Conservation (phyloP, 352 stramenopile genomes). For the Phytophthora citricola region DNA sequence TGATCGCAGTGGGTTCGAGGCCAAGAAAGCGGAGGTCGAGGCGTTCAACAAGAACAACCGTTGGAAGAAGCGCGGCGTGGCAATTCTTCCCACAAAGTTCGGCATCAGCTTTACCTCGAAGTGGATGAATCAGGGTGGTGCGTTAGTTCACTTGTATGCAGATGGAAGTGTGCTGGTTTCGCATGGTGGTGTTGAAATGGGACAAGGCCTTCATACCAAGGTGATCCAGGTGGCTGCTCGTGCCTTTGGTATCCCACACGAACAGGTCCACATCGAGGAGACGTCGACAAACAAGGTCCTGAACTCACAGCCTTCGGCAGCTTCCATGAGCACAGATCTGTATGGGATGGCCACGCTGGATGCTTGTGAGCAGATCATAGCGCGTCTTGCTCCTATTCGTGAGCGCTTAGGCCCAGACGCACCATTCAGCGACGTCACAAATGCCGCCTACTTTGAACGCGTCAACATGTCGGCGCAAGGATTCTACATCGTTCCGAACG, state of each 20-base stretch:
- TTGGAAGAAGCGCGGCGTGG: constrained; percentile 92
- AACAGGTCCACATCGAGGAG: constrained; percentile 94
- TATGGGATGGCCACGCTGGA: constrained; percentile 98
- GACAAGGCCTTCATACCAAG: constrained; percentile 97
- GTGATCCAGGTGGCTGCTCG: constrained; percentile 90
- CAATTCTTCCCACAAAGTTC: constrained; percentile 92
- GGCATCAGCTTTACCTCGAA: constrained; percentile 97
- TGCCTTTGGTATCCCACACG: constrained; percentile 92
- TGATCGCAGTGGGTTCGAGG: constrained; percentile 71
- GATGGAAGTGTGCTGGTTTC: constrained; percentile 96
- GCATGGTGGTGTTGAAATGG: constrained; percentile 98
- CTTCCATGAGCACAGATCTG: constrained; percentile 96
- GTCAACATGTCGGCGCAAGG: constrained; percentile 96
- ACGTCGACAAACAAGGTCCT: constrained; percentile 95
- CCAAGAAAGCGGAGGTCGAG: constrained; percentile 70
- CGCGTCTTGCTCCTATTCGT: constrained; percentile 86
- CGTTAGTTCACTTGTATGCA: constrained; percentile 96
- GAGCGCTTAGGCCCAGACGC: constrained; percentile 77
- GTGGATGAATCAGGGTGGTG: constrained; percentile 97
- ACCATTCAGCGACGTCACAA: constrained; percentile 83
- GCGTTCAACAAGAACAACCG: constrained; percentile 93
- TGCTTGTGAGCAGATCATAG: constrained; percentile 95
- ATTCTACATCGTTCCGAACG: constrained; percentile 94
- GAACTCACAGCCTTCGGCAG: constrained; percentile 94
- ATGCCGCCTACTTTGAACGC: constrained; percentile 92